phyloP scores from a whole-genome alignment of 306 rosid species.

The Senna siamea region DNA sequence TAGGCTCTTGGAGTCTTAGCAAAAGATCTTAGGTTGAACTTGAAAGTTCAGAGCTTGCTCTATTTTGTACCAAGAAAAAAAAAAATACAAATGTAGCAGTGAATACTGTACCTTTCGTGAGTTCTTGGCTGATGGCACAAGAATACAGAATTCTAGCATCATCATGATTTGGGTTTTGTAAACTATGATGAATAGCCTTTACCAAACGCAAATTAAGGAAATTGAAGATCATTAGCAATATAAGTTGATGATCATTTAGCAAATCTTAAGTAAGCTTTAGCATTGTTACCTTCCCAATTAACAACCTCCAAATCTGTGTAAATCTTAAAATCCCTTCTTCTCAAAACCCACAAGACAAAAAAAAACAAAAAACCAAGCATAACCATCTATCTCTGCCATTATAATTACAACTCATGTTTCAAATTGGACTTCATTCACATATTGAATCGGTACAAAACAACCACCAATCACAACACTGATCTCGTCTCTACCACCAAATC shows the following conservation, averaged over 20 bases:
- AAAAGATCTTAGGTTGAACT: too few relatives aligned
- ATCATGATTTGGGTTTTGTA: neutral
- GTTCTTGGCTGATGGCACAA: neutral
- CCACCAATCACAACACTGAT: conserved; percentile 13
- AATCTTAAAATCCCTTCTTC: neutral
- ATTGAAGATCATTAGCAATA: neutral
- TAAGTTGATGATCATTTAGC: neutral
- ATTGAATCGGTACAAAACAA: conserved; percentile 17
- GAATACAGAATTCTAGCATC: conserved; percentile 13
- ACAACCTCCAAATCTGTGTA: neutral
- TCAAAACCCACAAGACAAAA: neutral
- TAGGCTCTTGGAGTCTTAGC: too few relatives aligned
- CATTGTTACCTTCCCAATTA: neutral
- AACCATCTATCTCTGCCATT: neutral
- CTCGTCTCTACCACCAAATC: neutral
- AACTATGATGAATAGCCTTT: neutral
- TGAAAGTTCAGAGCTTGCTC: too few relatives aligned
- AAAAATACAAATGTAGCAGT: neutral
- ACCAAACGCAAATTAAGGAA: neutral
- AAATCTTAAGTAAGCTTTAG: neutral
- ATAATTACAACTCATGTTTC: conserved; percentile 8
- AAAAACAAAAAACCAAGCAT: neutral
- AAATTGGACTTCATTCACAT: conserved; percentile 7
- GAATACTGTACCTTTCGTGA: conserved; percentile 4
- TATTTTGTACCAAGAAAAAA: too few relatives aligned